Percentiles rank a stretch among this genome's conserved stretches.
These are phyloP conservation scores for Pseudovirgaria hyperparasitica DNA, from an alignment of 2,329 filamentous ascomycete species.

Conservation along the genomic window DNA sequence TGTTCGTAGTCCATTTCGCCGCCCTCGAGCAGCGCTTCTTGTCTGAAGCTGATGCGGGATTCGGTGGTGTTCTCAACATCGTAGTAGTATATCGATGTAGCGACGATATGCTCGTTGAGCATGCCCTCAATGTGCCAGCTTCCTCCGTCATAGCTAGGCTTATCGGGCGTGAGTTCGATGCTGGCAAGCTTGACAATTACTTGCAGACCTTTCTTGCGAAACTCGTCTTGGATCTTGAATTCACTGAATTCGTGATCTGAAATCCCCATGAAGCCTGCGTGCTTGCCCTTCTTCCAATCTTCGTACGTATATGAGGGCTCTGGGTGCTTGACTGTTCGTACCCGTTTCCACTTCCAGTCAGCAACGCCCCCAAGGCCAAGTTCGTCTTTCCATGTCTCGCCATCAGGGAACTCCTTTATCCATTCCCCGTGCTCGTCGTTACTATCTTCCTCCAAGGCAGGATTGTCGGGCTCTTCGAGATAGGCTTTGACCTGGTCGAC, in stretches of 20 bases:
- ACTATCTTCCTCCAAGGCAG: neutral
- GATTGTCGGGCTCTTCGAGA: slow-evolving; percentile 1
- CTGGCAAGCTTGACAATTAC: slow-evolving; percentile 48
- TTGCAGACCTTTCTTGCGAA: slow-evolving; percentile 36
- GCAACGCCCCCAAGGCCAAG: slow-evolving; percentile 1
- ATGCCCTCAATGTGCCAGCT: slow-evolving; percentile 34
- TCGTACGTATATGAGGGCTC: slow-evolving; percentile 2
- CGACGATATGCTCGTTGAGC: slow-evolving; percentile 45
- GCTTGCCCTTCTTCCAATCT: neutral
- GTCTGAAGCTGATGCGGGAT: slow-evolving; percentile 46
- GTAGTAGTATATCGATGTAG: slow-evolving; percentile 51
- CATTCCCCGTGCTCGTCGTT: neutral
- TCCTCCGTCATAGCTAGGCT: slow-evolving; percentile 40
- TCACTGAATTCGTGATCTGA: too few relatives aligned
- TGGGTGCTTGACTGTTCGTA: slow-evolving; percentile 2
- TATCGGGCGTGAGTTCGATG: slow-evolving; percentile 43
- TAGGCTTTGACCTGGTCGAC: slow-evolving; percentile 2
- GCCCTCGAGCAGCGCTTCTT: slow-evolving; percentile 43
- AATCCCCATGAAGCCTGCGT: too few relatives aligned
- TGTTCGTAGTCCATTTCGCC: slow-evolving; percentile 22
- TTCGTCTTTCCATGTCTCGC: slow-evolving; percentile 3
- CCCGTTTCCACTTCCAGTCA: neutral
- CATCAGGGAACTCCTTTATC: slow-evolving; percentile 2
- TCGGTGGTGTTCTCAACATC: slow-evolving; percentile 47
- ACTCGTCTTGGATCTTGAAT: slow-evolving; percentile 17